Base-by-base conservation (phyloP, 2,329 filamentous ascomycete species). In the Reticulascus tulasneorum region DNA sequence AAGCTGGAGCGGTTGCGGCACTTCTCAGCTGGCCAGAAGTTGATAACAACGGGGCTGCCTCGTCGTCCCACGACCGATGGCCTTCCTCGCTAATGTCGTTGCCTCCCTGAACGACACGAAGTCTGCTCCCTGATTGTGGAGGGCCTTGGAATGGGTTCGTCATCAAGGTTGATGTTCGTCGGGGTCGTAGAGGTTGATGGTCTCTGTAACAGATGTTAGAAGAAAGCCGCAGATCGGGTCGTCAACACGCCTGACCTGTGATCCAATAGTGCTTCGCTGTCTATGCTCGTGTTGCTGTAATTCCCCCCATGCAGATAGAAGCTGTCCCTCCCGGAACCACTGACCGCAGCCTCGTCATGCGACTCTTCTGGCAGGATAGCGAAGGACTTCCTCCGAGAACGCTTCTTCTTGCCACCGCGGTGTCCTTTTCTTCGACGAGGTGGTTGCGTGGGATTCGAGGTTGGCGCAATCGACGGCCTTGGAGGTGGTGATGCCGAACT, bases 261-360 rank as follows among this genome's bases (percentile, higher is more conserved):
- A 61, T 97, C 91, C 13, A 97, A 67, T 48, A 97, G 66, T 7
- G 79, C 82, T 55, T 94, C 84, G 58, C 89, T 96, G 48, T 96
- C 91, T 45, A 97, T 67, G 59, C 91, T 97, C 1, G 86, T 89
- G 50, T 75, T 82, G 64, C 91, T 97, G 45, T 82, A 55, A 55
- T 85, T 87, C 7, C 67, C 55, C 33, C 66, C 60, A 40, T 72
- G 55, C 47, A 66, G 58, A 53, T 77, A 77, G 54, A 78, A 71
- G 29, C 60, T 64, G 40, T 66, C 56, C 38, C 59, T 38, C 25
- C 46, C 46, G n/a, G 39, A 47, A 11, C 57, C 44, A 22, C 55
- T 50, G 16, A 54, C 48, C 7, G 50, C 42, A 9, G 43, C 48
- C 35, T 66, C 62, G 13, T 59, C 58, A 34, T 67, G 59, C 33